Base-by-base conservation (phyloP, 148 eudicot genomes). In the Selenicereus undatus region DNA sequence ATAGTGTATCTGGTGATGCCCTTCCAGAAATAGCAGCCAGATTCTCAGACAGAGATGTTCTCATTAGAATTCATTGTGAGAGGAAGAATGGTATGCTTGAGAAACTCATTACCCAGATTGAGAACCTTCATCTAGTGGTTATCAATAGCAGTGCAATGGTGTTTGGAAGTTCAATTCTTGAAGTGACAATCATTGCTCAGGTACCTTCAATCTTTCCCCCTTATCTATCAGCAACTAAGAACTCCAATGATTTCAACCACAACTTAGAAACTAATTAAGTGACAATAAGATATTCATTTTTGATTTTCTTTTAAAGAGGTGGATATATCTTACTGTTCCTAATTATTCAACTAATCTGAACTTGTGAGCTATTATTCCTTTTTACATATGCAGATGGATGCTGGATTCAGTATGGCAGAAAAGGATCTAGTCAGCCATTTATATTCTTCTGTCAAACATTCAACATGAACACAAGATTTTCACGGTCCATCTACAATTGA, bases 131-230 rank as follows among this genome's bases (percentile, higher is more conserved):
- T 73, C 83, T 91, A 73, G 88, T 84, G 35, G 84, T 93, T 45
- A 73, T 77, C 45, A 89, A 82, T 54, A 91, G 86, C 86, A 87
- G 84, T 86, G 87, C 86, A 30, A 65, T 91, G 74, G 82, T 88
- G 16, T 93, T 93, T 78, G 95, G 92, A 76, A 78, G 71, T 77
- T 89, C 86, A 21, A 66, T 81, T 76, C 89, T 93, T 39, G 89
- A 89, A 84, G 73, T 93, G 3, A 93, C 97, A 24, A 74, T 93
- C 16, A 84, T 86, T 68, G 91, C 97, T 85, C 84, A 87, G 93
- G 97, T 93, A 88, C 82, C 48, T 76, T 48, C 17, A 18, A 7
- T 30, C 24, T 48, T 56, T 7, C 11, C 30, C 22, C 4, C 29
- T 54, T 60, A 32, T 32, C n/a, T 27, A 71, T 48, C 52, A 24